Evolutionary conservation across 768 basidiomycete species (phyloP), one percentile per base, ranked within the genome.

Genomic region (Psilocybe azurescens): DNA sequence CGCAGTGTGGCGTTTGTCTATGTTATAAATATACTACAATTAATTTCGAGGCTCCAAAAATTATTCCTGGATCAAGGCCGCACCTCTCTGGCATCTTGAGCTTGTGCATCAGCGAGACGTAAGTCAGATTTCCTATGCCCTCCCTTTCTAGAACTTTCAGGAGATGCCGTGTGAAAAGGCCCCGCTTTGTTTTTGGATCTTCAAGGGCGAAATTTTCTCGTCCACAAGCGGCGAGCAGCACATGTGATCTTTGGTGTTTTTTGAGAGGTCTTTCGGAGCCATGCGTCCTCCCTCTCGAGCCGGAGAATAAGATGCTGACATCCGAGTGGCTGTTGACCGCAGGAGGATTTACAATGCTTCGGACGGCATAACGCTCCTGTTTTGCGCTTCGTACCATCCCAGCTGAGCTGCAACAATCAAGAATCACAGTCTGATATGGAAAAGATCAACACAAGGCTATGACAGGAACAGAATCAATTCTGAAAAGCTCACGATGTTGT

Each of bases 341-440:
- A 2, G 77, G 77, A n/a, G 72, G 70, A 47, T 72, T 65, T 8
- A 54, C 29, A 6, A 75, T 67, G 30, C 64, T 67, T 28, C 77
- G 73, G 24, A 70, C 59, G 14, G 69, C 60, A 39, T 65, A 68
- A 6, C 54, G 56, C 1, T 62, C 56, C 38, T 47, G 44, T 7
- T n/a, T 60, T 8, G 8, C 20, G 32, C 53, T 11, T 36, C 11
- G 33, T 7, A 36, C 7, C 9, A 77, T 70, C 1, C 79, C 78
- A 0, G 70, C 78, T 3, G 82, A 79, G 63, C 75, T 70, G 63
- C 82, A 83, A 51, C 82, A 82, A 56, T 83, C 82, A 4, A 83
- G 70, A 47, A 83, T 78, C n/a, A 83, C 66, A 10, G 78, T 81
- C 82, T 49, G 3, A 47, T 49, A 36, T 6, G 3, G 29, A 49